Percentiles rank a stretch among this genome's conserved stretches.
Conservation (phyloP, 2,329 filamentous ascomycete species). For the Sporothrix brasiliensis region DNA sequence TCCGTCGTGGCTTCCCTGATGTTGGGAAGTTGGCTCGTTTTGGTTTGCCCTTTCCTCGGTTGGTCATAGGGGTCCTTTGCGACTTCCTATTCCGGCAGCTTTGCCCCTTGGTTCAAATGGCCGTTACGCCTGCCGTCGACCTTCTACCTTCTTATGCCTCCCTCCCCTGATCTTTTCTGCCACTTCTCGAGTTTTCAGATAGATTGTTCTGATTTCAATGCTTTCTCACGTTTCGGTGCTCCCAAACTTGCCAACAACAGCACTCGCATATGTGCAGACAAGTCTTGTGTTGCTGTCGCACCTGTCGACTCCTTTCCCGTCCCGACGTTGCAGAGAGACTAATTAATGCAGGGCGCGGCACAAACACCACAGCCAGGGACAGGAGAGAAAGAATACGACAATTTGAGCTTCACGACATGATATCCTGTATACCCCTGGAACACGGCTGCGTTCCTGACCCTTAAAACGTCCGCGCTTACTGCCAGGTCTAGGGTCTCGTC, state of each 20-base stretch:
- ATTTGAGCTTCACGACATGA: not conserved
- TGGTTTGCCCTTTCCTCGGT: conserved; percentile 16
- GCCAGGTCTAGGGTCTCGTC: conserved; percentile 15
- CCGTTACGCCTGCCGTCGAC: not conserved
- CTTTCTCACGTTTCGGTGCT: conserved; percentile 6
- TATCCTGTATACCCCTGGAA: not conserved
- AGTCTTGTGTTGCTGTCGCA: conserved; percentile 1
- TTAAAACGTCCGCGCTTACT: not conserved
- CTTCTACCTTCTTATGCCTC: not conserved
- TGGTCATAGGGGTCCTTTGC: not conserved
- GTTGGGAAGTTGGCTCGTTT: not conserved
- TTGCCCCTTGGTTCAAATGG: not conserved
- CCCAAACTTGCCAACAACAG: not conserved
- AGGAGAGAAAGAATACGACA: not conserved
- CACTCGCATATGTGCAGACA: conserved; percentile 4
- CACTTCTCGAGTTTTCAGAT: not conserved
- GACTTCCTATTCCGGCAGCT: conserved; percentile 21
- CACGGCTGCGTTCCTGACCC: not conserved
- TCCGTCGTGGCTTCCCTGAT: conserved; percentile 18
- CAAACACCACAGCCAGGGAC: not conserved
- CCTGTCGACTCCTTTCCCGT: conserved; percentile 6
- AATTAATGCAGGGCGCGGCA: conserved; percentile 21
- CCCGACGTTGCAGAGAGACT: not conserved
- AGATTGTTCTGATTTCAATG: not conserved
- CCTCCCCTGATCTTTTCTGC: too few species aligned